These are phyloP conservation scores for Russula lepida DNA, from an alignment of 768 basidiomycete genomes.

Conservation along the genomic window DNA sequence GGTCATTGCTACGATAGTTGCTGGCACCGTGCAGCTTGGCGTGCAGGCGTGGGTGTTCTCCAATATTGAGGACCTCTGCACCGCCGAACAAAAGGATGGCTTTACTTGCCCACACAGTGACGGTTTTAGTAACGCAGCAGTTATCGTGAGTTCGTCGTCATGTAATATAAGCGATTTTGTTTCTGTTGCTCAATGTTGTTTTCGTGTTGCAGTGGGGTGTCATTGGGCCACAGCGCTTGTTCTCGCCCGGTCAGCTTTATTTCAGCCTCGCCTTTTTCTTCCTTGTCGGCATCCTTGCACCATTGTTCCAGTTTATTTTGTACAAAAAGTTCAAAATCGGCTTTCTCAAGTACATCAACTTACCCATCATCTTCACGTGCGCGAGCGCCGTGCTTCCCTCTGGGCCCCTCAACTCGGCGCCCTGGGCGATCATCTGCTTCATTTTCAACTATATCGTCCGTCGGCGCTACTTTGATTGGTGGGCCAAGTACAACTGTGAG, in stretches of 20 bases:
- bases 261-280: constrained; percentile 56
- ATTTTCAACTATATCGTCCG: constrained; percentile 33
- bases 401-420: constrained; percentile 24
- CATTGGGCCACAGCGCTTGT: constrained; percentile 53
- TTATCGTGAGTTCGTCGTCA: constrained; percentile 43
- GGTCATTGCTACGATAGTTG: constrained; percentile 55
- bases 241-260: neutral
- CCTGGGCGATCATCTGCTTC: constrained; percentile 31
- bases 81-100: constrained; percentile 41
- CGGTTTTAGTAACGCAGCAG: constrained; percentile 71
- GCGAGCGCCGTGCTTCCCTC: constrained; percentile 8
- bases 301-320: constrained; percentile 46
- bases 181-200: neutral
- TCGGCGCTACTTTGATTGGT: constrained; percentile 33
- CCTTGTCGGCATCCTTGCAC: constrained; percentile 63
- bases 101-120: constrained; percentile 65
- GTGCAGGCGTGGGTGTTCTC: constrained; percentile 75
- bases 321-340: constrained; percentile 12
- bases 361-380: constrained; percentile 35
- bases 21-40: constrained; percentile 64
- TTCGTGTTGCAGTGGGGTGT: constrained; percentile 44
- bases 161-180: neutral
- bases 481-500: constrained; percentile 33
- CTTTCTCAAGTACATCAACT: constrained; percentile 52
- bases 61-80: constrained; percentile 54